Evolutionary conservation across 352 stramenopile genomes (phyloP), one percentile per base, ranked within the genome.

Genomic region (Pythium pyrilobum): DNA sequence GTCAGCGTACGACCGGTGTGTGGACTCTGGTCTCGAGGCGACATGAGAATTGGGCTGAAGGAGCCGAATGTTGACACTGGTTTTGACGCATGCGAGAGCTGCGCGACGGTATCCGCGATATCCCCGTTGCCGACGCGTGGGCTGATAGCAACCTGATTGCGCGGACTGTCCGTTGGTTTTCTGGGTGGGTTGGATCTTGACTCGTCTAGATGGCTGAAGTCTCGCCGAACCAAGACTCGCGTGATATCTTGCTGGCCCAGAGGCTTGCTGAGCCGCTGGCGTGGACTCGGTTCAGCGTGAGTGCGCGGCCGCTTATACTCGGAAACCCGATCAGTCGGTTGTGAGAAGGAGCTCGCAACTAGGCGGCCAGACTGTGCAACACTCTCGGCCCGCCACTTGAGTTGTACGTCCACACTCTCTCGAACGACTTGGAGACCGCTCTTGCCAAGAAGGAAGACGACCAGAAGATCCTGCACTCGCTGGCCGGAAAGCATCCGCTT

Each of bases 361-460:
- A 77, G 47, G n/a, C 62, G 65, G 25, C 69, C 56, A 4, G 70
- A 67, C 23, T 65, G 57, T 2, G 36, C 31, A 1, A 57, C 45
- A 28, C 65, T 74, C 10, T 57, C 41, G 18, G 65, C 42, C 42
- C 72, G 56, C 56, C 63, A 73, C 38, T 45, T 34, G 4, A 48
- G 55, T 23, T 78, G 67, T 31, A 60, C 32, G 6, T 43, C 43
- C 9, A 80, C 57, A 4, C 49, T 59, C 15, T 52, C 42, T 1
- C 69, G 66, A 28, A 77, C 52, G 2, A 39, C 49, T 25, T 61
- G 42, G 13, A 83, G 34, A 4, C 72, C 72, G 31, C 36, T 55
- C 18, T 64, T 74, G 1, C 72, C 72, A 4, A 83, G 40, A 3
- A 80, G 33, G 24, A 67, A 28, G 5, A 48, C n/a, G 4, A 45